Evolutionary conservation across 768 basidiomycete species (phyloP).

Genomic region (Boletus tomentosulus): DNA sequence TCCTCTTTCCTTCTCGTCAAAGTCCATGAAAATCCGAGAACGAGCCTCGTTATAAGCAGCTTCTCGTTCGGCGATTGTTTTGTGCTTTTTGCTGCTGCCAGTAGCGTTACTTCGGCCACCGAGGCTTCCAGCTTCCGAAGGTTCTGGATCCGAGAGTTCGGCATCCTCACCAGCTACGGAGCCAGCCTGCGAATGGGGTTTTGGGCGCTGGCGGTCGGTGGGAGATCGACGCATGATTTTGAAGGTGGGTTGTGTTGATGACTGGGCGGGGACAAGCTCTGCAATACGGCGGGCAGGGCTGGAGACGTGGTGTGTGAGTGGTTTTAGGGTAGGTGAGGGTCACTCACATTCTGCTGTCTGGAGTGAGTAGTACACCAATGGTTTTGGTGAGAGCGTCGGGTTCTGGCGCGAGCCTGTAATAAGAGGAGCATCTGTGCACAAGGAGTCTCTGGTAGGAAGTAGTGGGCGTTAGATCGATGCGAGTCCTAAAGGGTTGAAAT

Average conservation of each 20-base stretch:
- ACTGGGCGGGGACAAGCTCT: conserved; percentile 76
- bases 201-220: conserved; percentile 50
- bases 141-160: conserved; percentile 74
- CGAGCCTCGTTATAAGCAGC: conserved; percentile 88
- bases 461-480: conserved; percentile 62
- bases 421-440: conserved; percentile 80
- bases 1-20: conserved; percentile 65
- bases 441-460: conserved; percentile 84
- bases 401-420: conserved; percentile 73
- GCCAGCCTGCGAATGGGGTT: conserved; percentile 64
- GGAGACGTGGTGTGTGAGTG: conserved; percentile 15
- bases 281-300: conserved; percentile 69
- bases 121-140: conserved; percentile 75
- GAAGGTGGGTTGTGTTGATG: conserved; percentile 67
- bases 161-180: conserved; percentile 73
- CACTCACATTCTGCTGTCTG: conserved; percentile 75
- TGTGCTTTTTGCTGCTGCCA: conserved; percentile 59
- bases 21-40: conserved; percentile 81
- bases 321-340: not conserved
- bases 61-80: conserved; percentile 82
- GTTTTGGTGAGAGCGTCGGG: conserved; percentile 59
- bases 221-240: conserved; percentile 79
- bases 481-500: conserved; percentile 39
- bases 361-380: conserved; percentile 52
- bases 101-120: conserved; percentile 66